A percentile compares a stretch with the other conserved stretches of the same genome.
Conservation (phyloP, 768 basidiomycete species). For the Mycena olivaceomarginata region DNA sequence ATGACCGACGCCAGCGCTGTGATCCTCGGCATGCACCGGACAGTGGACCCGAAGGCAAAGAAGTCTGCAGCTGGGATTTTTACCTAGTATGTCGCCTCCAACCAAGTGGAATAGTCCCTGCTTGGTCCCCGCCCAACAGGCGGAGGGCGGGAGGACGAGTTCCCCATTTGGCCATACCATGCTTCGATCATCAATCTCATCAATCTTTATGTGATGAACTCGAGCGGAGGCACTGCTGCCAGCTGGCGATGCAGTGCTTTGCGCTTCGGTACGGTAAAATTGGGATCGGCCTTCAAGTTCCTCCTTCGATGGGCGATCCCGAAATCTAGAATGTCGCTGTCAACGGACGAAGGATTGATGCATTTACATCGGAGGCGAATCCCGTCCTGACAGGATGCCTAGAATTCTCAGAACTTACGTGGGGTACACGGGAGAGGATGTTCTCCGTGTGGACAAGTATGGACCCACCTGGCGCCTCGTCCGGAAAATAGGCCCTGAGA, state of each 20-base stretch:
- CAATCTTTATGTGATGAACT: constrained; percentile 11
- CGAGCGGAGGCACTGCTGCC: neutral
- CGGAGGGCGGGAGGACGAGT: too few relatives aligned
- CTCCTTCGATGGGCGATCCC: constrained; percentile 26
- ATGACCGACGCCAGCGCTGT: neutral
- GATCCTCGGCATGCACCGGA: neutral
- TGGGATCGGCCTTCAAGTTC: constrained; percentile 15
- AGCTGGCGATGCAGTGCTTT: neutral
- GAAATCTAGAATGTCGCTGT: constrained; percentile 30
- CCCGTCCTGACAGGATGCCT: neutral
- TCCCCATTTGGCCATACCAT: too few relatives aligned
- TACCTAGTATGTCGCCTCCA: neutral
- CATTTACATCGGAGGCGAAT: neutral
- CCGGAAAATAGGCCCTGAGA: neutral
- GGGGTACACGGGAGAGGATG: too few relatives aligned
- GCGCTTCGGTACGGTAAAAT: neutral
- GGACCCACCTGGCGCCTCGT: neutral
- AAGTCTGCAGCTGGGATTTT: neutral
- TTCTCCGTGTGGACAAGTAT: too few relatives aligned
- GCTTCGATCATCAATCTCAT: constrained; percentile 31
- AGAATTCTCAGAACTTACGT: neutral
- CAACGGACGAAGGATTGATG: constrained; percentile 15
- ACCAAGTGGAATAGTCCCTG: too few relatives aligned
- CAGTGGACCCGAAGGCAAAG: neutral
- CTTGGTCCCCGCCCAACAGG: neutral